Evolutionary conservation across 2,329 filamentous ascomycete species (phyloP).

Genomic region (Penicillium sp.): DNA sequence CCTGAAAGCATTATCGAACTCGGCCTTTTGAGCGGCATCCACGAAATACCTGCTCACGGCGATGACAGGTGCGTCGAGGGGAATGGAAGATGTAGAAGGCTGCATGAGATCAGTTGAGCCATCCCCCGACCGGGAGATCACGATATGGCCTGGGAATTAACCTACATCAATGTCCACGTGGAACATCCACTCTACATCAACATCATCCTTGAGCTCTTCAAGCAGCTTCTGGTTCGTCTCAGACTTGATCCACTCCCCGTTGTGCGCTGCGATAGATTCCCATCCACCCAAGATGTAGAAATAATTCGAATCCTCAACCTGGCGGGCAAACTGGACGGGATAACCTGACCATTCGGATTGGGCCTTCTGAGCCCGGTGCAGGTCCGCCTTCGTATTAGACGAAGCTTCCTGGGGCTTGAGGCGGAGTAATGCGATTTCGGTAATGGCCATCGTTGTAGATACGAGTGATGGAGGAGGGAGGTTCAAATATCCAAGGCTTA

Average conservation of each 20-base stretch:
- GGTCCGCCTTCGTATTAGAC: slow-evolving; percentile 25
- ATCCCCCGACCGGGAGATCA: too few species aligned
- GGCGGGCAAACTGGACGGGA: slow-evolving; percentile 41
- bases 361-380: slow-evolving; percentile 36
- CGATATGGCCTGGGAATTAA: background rate
- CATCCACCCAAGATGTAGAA: slow-evolving; percentile 50
- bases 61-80: slow-evolving; percentile 30
- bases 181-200: slow-evolving; percentile 45
- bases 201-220: slow-evolving; percentile 32
- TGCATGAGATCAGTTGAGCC: background rate
- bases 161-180: slow-evolving; percentile 43
- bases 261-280: slow-evolving; percentile 44
- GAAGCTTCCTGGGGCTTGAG: slow-evolving; percentile 27
- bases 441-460: slow-evolving; percentile 20
- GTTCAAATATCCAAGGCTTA: too few species aligned
- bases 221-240: slow-evolving; percentile 43
- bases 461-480: too few species aligned
- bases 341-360: slow-evolving; percentile 40
- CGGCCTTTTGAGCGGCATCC: slow-evolving; percentile 12
- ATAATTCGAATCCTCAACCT: slow-evolving; percentile 44
- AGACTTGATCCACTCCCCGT: slow-evolving; percentile 44
- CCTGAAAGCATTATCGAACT: slow-evolving; percentile 30
- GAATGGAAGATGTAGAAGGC: slow-evolving; percentile 18
- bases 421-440: slow-evolving; percentile 48
- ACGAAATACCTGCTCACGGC: slow-evolving; percentile 38